phyloP scores from a whole-genome alignment of 768 basidiomycete genomes.

The Termitomyces sp. region DNA sequence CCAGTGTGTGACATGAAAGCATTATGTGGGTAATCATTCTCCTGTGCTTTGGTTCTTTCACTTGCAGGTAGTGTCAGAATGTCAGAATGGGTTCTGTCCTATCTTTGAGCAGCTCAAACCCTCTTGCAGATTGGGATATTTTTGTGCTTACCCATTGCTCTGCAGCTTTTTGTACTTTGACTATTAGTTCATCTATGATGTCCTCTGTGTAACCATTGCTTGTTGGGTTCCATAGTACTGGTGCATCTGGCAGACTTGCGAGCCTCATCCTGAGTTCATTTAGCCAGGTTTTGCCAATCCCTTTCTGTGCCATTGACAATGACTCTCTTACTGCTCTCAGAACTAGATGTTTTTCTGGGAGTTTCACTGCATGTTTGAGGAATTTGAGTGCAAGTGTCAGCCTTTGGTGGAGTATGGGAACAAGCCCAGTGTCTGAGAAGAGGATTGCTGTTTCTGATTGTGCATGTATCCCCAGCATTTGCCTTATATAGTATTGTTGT shows the following conservation, averaged over 20 bases:
- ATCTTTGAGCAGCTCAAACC: no score
- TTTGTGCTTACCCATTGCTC: not conserved
- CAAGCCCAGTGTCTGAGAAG: constrained; percentile 2
- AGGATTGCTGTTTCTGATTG: not conserved
- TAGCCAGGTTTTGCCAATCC: not conserved
- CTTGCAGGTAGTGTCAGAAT: no score
- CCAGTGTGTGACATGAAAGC: not conserved
- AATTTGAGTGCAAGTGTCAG: not conserved
- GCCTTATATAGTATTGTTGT: not conserved
- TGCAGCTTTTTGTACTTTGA: not conserved
- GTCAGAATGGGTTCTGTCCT: no score
- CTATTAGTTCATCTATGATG: not conserved
- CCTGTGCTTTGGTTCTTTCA: no score
- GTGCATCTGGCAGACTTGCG: not conserved
- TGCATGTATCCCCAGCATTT: not conserved
- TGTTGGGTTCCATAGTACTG: not conserved
- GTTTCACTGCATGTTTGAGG: not conserved
- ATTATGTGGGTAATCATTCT: not conserved
- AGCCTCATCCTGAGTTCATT: not conserved
- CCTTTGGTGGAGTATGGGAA: not conserved
- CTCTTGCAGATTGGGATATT: no score
- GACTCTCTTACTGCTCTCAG: not conserved
- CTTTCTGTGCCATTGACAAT: not conserved
- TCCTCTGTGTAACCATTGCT: not conserved
- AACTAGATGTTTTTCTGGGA: not conserved